These are phyloP conservation scores for Hypomyces rosellus DNA, from an alignment of 2,329 filamentous ascomycete species.

Conservation along the genomic window DNA sequence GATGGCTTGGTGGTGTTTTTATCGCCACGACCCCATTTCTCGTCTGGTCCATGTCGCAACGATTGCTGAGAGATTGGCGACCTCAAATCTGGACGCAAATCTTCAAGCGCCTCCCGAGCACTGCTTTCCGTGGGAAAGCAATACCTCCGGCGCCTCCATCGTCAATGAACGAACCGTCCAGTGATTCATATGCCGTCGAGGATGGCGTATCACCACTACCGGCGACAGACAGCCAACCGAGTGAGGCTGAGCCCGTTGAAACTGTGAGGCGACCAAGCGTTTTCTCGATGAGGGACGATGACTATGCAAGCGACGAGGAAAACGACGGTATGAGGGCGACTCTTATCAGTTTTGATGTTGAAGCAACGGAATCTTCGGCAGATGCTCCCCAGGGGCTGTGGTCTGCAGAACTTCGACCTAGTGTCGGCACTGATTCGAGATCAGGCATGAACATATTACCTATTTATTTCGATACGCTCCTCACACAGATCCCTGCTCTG, in stretches of 20 bases:
- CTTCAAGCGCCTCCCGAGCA: slow-evolving; percentile 34
- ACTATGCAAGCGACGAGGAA: slow-evolving; percentile 51
- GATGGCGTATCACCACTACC: slow-evolving; percentile 1
- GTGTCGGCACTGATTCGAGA: slow-evolving; percentile 28
- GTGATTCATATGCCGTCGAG: slow-evolving; percentile 4
- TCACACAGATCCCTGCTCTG: slow-evolving; percentile 46
- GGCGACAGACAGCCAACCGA: slow-evolving; percentile 20
- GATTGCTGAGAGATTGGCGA: slow-evolving; percentile 30
- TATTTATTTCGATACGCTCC: slow-evolving; percentile 40
- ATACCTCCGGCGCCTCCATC: slow-evolving; percentile 16
- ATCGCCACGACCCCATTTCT: slow-evolving; percentile 42
- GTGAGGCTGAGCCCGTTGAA: slow-evolving; percentile 23
- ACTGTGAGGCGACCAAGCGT: slow-evolving; percentile 38
- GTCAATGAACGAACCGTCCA: slow-evolving; percentile 2
- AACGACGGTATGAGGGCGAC: slow-evolving; percentile 49
- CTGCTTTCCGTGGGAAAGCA: slow-evolving; percentile 23
- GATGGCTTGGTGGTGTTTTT: slow-evolving; percentile 38
- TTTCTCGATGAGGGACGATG: slow-evolving; percentile 43
- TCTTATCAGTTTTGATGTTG: slow-evolving; percentile 56
- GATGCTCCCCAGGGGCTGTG: slow-evolving; percentile 44
- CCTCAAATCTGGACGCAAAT: slow-evolving; percentile 34
- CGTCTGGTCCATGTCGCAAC: slow-evolving; percentile 38
- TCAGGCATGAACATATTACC: slow-evolving; percentile 20
- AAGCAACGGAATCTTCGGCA: slow-evolving; percentile 48
- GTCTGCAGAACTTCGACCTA: slow-evolving; percentile 54